phyloP scores from a whole-genome alignment of 352 stramenopile species.

The Pythium insidiosum region DNA sequence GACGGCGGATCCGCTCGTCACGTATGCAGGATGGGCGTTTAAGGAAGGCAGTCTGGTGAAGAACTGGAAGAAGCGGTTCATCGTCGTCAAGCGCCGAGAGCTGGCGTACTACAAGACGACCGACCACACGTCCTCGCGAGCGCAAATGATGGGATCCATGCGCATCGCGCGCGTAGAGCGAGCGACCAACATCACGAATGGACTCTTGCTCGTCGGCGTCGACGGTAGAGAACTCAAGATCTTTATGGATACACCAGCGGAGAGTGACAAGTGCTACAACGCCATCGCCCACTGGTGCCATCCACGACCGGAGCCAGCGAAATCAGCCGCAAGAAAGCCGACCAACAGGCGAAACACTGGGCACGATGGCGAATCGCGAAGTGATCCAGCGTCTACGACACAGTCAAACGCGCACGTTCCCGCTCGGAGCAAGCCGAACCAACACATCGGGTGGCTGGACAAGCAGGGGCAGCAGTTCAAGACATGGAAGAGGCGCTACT shows the following conservation, averaged over 20 bases:
- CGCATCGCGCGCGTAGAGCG: constrained; percentile 59
- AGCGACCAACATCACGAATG: constrained; percentile 62
- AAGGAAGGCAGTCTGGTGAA: constrained; percentile 75
- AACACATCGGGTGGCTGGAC: constrained; percentile 45
- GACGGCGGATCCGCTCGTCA: constrained; percentile 24
- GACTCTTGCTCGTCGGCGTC: constrained; percentile 47
- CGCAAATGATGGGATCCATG: constrained; percentile 63
- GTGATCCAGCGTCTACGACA: not conserved
- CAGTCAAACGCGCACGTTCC: too few relatives aligned
- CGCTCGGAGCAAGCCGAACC: not conserved
- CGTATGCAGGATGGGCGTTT: constrained; percentile 70
- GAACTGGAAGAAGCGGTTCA: constrained; percentile 81
- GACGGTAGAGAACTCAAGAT: constrained; percentile 74
- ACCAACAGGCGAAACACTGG: constrained; percentile 31
- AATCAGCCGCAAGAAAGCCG: too few relatives aligned
- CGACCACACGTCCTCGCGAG: constrained; percentile 43
- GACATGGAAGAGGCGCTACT: constrained; percentile 72
- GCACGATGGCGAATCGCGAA: not conserved
- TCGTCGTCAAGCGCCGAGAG: constrained; percentile 67
- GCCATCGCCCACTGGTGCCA: constrained; percentile 35
- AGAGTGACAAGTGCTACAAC: constrained; percentile 65
- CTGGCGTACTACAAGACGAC: constrained; percentile 72
- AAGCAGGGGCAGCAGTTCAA: constrained; percentile 60
- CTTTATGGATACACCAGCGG: constrained; percentile 64
- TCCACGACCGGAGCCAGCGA: too few relatives aligned